Evolutionary conservation across 495 filamentous ascomycete species (phyloP), one percentile per base, ranked within the genome.

Genomic region (Hypoxylon perforatum): DNA sequence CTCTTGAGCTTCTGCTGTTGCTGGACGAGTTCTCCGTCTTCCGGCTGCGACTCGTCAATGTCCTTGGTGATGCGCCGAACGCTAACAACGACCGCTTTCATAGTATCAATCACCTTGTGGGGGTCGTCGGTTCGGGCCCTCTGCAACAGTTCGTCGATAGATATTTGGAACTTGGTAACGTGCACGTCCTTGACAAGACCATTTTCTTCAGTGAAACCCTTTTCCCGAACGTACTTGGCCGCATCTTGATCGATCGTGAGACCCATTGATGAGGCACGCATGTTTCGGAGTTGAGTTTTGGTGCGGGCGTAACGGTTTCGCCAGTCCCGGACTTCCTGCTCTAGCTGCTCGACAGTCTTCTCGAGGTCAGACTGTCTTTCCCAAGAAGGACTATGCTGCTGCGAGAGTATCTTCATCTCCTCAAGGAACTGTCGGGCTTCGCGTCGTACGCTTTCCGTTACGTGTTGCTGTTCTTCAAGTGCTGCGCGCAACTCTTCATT

Each of bases 91-190:
- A 97, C 91, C 59, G 82, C 71, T 73, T 94, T 96, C 85, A 97
- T 91, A 64, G 90, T 84, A 30, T 92, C 86, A 35, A 96, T 86
- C 22, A 94, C 88, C 46, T 83, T 81, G 25, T 86, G 82, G 0
- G 92, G 88, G 49, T 91, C 88, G n/a, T 90, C 86, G 22, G 79
- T 82, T 14, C 94, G 88, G 3, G 92, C 92, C 41, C 82, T 82
- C 35, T 87, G 88, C n/a, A 99, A 81, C 4, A 98, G 85, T 70
- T 97, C 95, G 72, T 98, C 95, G 58, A 99, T 91, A 14, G 93
- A 87, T 65, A 97, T 90, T 74, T 99, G 95, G 82, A 96, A 98
- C 65, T 92, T 92, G 35, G 95, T 97, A 46, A 99, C 87, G 78
- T 97, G 90, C 18, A 97, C 86, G 76, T 97, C 94, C 76, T 90